Evolutionary conservation across 192 early-diverging fungal species (phyloP).

Genomic region (Backusella parvicylindrica): DNA sequence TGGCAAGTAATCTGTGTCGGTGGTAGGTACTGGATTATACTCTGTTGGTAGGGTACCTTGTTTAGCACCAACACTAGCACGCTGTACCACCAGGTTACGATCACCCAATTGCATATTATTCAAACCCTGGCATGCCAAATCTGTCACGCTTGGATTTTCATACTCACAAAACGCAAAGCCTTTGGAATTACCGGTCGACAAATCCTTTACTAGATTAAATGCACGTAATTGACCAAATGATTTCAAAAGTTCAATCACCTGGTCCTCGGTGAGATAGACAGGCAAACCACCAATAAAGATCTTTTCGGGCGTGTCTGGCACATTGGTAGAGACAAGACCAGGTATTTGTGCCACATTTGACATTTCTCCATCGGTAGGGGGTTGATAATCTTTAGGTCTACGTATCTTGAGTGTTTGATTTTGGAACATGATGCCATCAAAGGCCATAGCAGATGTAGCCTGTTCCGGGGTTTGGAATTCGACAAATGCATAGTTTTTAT

Average conservation of each 20-base stretch:
- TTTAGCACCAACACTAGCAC: conserved; percentile 81
- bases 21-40: conserved; percentile 7
- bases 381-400: conserved; percentile 90
- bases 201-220: conserved; percentile 92
- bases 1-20: neutral
- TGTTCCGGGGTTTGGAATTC: conserved; percentile 89
- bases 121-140: conserved; percentile 90
- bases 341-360: neutral
- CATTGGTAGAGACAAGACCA: conserved; percentile 78
- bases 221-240: conserved; percentile 91
- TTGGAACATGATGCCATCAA: conserved; percentile 88
- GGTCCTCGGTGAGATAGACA: conserved; percentile 81
- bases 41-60: conserved; percentile 30
- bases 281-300: conserved; percentile 94
- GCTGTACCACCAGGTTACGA: conserved; percentile 88
- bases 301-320: conserved; percentile 89
- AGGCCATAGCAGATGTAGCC: conserved; percentile 88
- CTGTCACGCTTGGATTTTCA: conserved; percentile 80
- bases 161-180: conserved; percentile 99
- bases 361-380: conserved; percentile 29
- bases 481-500: conserved; percentile 95
- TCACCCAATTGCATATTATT: conserved; percentile 95
- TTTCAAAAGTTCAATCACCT: conserved; percentile 88
- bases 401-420: conserved; percentile 83
- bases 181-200: conserved; percentile 8